Conservation (phyloP, 139 green algal species). For the Klebsormidium nitens region DNA sequence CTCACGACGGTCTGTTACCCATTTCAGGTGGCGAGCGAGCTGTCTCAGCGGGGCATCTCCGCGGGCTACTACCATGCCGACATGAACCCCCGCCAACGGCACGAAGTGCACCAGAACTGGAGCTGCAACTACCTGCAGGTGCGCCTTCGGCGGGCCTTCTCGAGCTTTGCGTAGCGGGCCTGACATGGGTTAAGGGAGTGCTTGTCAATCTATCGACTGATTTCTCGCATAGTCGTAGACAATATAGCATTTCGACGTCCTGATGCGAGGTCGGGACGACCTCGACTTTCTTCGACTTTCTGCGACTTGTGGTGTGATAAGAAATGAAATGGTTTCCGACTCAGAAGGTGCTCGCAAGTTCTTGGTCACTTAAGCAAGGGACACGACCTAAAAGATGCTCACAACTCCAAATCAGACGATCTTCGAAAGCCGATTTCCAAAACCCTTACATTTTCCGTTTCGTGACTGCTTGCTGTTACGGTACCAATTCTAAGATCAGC, state of each 20-base stretch:
- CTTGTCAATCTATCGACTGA: too few relatives aligned
- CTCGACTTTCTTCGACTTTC: not conserved
- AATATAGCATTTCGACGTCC: not conserved
- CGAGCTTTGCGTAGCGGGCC: too few relatives aligned
- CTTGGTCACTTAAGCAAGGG: too few relatives aligned
- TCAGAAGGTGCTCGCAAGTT: too few relatives aligned
- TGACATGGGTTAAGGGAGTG: too few relatives aligned
- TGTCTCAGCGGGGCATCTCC: slow-evolving; percentile 30
- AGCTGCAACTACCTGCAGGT: slow-evolving; percentile 24
- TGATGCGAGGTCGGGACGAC: not conserved
- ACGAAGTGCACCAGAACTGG: slow-evolving; percentile 55
- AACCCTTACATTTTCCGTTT: too few relatives aligned
- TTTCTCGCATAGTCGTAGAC: not conserved
- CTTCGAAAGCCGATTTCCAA: too few relatives aligned
- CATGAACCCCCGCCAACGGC: slow-evolving; percentile 70
- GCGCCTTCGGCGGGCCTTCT: not conserved
- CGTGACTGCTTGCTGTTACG: not conserved
- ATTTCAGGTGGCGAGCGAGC: slow-evolving; percentile 19
- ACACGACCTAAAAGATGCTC: too few relatives aligned
- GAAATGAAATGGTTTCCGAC: too few relatives aligned
- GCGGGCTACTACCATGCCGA: slow-evolving; percentile 80
- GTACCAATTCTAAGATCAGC: not conserved
- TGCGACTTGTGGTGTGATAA: not conserved
- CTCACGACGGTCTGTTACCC: too few relatives aligned
- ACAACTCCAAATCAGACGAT: too few relatives aligned